Conservation (phyloP, 345 rosid species). For the Salix brachista region DNA sequence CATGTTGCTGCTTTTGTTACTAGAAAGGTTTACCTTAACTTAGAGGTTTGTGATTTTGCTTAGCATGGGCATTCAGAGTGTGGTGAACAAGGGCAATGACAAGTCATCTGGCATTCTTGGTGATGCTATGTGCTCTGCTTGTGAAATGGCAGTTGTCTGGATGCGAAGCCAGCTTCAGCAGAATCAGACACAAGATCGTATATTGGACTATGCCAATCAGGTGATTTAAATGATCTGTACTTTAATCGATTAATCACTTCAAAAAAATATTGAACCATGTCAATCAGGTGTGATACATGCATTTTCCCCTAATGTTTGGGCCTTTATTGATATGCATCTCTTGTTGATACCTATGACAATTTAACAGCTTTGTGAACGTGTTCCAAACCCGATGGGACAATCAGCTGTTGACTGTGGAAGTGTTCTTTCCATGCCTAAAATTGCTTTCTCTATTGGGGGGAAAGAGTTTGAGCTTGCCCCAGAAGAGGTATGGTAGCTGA, state of each 20-base stretch:
- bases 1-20: not conserved
- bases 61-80: constrained; percentile 26
- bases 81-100: constrained; percentile 18
- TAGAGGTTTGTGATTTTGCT: not conserved
- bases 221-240: constrained; percentile 1
- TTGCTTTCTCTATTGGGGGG: constrained; percentile 27
- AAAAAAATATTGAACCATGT: not conserved
- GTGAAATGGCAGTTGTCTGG: constrained; percentile 37
- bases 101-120: constrained; percentile 13
- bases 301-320: not conserved
- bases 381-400: constrained; percentile 23
- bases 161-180: constrained; percentile 23
- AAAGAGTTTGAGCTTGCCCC: constrained; percentile 19
- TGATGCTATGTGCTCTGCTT: constrained; percentile 28
- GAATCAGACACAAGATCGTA: constrained; percentile 25
- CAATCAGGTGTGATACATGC: not conserved
- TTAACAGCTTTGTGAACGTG: constrained; percentile 26
- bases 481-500: constrained; percentile 17
- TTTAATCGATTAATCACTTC: not conserved
- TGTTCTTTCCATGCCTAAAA: constrained; percentile 21
- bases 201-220: constrained; percentile 17
- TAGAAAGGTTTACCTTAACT: not conserved
- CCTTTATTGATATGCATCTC: not conserved
- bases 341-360: too few species aligned
- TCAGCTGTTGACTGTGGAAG: constrained; percentile 28